Base-by-base conservation (phyloP, 805 yeast species). In the Candida ascalaphidarum region DNA sequence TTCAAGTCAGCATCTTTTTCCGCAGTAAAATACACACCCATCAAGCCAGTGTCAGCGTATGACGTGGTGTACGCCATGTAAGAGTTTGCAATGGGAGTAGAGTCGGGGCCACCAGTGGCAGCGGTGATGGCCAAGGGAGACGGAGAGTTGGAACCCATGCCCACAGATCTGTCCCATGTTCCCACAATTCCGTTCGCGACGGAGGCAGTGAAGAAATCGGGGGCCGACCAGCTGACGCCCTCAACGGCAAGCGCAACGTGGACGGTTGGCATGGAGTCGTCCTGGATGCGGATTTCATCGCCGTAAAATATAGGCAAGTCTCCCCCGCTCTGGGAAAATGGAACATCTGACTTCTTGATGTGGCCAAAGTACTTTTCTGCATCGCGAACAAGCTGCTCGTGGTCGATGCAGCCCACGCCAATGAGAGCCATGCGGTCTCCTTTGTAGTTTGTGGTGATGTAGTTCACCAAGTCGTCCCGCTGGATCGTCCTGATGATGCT, bases 371-470 rank as follows among this genome's bases (percentile, higher is more conserved):
- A 71, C 50, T 74, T 64, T 39, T 77, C 68, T 3, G 96, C 97
- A 34, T 77, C 66, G 38, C 65, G 48, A 15, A 86, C 95, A 31
- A 92, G 71, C 38, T 80, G 77, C 6, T 78, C 81, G 58, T 92
- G 99, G 44, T 84, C 74, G 14, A 92, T 94, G 25, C 88, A 80
- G 14, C 99, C 99, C 2, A 94, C 86, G 23, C 96, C 97, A 22
- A 88, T 95, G n/a, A 92, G 66, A 2, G 92, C 97, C 97, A 92
- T 92, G 48, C 97, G 69, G 58, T 92, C 96, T 23, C 96, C 95
- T 48, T 81, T 82, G 60, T 92, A 92, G 63, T 92, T 92, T 23
- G 79, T 75, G 19, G 68, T 60, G 46, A 92, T 92, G 57, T 88
- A 92, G 41, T 74, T 68, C 32, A 72, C 75, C 49, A 92, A 66